phyloP scores from a whole-genome alignment of 768 basidiomycete species.

The Auricularia sp. region DNA sequence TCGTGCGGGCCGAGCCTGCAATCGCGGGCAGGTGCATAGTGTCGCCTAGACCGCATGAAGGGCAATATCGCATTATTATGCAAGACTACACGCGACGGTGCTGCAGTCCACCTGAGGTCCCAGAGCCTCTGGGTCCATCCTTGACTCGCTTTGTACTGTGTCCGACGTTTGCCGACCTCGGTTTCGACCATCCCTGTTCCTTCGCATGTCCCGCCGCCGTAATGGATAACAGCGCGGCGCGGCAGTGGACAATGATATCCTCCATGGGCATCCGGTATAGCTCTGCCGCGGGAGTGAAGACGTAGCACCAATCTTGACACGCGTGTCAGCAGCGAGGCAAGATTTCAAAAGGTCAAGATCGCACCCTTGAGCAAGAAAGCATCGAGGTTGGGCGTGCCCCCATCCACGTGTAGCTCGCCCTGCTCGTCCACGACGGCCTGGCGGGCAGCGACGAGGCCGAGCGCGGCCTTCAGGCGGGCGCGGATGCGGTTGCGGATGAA shows the following conservation, averaged over 20 bases:
- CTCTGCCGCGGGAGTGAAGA: not conserved
- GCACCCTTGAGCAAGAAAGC: not conserved
- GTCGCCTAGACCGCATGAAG: no score
- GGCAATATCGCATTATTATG: no score
- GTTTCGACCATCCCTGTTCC: not conserved
- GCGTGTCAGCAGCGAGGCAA: not conserved
- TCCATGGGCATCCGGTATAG: not conserved
- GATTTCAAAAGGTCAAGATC: not conserved
- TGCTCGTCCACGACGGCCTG: not conserved
- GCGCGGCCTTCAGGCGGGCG: not conserved
- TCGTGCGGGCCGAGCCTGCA: no score
- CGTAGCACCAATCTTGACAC: not conserved
- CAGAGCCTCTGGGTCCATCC: no score
- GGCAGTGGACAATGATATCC: not conserved
- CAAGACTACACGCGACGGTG: no score
- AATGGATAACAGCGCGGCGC: not conserved
- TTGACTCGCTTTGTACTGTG: no score
- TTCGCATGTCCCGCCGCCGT: not conserved
- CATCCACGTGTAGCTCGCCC: not conserved
- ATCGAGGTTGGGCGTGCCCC: not conserved
- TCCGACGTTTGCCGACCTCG: not conserved
- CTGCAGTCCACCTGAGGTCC: no score
- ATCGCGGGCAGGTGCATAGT: no score
- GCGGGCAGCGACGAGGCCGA: not conserved
- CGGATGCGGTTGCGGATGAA: not conserved